Percentiles rank a stretch among this genome's conserved stretches.
Conservation (phyloP, 179 eudicot genomes). For the Beta corolliflora region DNA sequence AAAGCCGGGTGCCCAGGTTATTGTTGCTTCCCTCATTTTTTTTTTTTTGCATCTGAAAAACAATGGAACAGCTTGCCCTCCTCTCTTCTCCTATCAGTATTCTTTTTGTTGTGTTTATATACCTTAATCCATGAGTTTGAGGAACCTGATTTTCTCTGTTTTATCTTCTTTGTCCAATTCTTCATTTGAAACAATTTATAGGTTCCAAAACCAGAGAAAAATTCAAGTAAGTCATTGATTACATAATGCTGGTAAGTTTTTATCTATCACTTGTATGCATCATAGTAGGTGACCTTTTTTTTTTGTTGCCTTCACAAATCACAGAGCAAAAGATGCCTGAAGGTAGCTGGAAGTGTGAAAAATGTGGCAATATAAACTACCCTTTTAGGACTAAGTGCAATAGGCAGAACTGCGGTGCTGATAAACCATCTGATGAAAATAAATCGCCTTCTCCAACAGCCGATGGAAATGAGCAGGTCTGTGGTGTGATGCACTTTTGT, state of each 20-base stretch:
- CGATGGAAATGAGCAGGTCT: constrained; percentile 82
- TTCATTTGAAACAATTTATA: constrained; percentile 28
- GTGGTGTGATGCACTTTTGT: constrained; percentile 43
- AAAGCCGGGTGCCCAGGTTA: constrained; percentile 95
- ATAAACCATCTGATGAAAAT: constrained; percentile 69
- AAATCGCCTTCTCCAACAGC: constrained; percentile 53
- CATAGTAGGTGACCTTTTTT: not conserved
- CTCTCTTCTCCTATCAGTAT: not conserved
- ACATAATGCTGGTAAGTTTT: not conserved
- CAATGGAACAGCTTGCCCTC: not conserved
- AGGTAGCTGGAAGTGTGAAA: constrained; percentile 97
- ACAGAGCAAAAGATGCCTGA: constrained; percentile 94
- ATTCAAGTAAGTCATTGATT: constrained; percentile 53
- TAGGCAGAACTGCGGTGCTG: constrained; percentile 98
- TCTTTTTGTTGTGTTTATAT: not conserved
- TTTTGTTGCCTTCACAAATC: constrained; percentile 11
- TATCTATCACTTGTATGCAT: not conserved
- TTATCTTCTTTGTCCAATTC: not conserved
- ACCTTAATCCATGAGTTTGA: not conserved
- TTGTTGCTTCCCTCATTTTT: not conserved
- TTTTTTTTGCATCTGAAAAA: not conserved
- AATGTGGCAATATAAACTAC: constrained; percentile 86
- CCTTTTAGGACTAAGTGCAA: constrained; percentile 97
- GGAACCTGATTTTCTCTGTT: constrained; percentile 7
- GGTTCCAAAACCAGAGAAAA: constrained; percentile 63